Base-by-base conservation (phyloP, 2,329 filamentous ascomycete species). In the Coniochaeta ligniaria region DNA sequence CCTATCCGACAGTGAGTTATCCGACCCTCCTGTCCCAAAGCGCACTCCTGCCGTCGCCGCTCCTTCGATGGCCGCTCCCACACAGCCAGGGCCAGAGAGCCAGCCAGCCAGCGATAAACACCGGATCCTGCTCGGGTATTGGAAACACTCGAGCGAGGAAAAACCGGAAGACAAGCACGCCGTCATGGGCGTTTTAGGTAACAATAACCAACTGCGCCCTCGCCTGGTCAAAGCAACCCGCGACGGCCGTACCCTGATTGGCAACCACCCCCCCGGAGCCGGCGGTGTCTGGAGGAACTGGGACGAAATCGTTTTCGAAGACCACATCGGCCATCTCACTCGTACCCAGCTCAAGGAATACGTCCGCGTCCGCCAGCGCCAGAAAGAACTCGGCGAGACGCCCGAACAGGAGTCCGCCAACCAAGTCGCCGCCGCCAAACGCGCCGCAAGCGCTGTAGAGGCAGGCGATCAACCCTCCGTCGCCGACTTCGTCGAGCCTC, bases 151-250 rank as follows among this genome's bases (percentile, higher is more conserved):
- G 0, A 79, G 75, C 35, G 79, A 82, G 57, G 45, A 68, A 0
- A 71, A 78, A 2, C 68, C 74, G 1, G 72, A 73, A 14, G 78
- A 87, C 66, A 83, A 83, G 59, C 85, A 88, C 65, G 85, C 84
- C 0, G 83, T 87, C 0, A 84, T 83, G 59, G 85, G 85, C 3
- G 85, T 88, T 12, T 71, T 88, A 0, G 83, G 83, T 0, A 79
- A 80, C 20, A 86, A 86, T 60, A 84, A 87, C 64, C 86, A 85
- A 79, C 87, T 88, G 68, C 75, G 85, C 0, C 83, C 87, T 59
- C 87, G 87, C 68, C 75, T 88, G 0, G 79, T 84, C 0, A 76
- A 82, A 6, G 78, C 85, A 66, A 87, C 84, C 0, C 80, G 84
- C 3, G 84, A 87, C 66, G 85, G 85, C 2, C 79, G 82, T 0